phyloP scores from a whole-genome alignment of 2,329 filamentous ascomycete species.

The Neofusicoccum ribis region DNA sequence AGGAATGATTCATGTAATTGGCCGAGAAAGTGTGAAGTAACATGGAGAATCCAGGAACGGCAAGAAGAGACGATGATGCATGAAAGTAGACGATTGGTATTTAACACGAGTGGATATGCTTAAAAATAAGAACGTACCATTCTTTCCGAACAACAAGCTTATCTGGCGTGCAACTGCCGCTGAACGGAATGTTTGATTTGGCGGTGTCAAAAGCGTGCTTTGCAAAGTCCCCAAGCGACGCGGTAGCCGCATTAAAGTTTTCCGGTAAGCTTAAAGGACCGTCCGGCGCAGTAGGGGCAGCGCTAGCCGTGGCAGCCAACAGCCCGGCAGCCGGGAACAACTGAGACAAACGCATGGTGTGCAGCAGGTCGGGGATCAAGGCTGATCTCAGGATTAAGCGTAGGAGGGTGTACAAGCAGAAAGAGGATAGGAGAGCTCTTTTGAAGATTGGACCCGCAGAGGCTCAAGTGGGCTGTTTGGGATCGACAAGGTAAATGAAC shows the following conservation, averaged over 20 bases:
- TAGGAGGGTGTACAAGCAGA: neutral
- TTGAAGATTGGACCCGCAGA: neutral
- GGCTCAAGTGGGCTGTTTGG: neutral
- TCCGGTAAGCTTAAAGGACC: neutral
- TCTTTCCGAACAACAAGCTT: conserved; percentile 17
- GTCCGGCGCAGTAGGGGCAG: neutral
- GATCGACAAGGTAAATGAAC: neutral
- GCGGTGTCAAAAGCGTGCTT: neutral
- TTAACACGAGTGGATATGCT: neutral
- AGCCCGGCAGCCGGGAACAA: neutral
- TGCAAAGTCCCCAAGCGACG: neutral
- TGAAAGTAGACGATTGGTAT: no score
- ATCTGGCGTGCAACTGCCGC: conserved; percentile 2
- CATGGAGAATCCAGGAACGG: no score
- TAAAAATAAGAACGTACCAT: neutral
- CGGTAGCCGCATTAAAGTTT: neutral
- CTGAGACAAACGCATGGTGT: neutral
- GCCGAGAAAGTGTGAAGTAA: no score
- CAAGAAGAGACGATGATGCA: no score
- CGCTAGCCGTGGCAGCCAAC: neutral
- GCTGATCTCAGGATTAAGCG: neutral
- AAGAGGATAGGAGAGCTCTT: neutral
- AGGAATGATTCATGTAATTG: no score
- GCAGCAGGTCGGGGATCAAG: neutral
- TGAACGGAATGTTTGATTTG: neutral